These are phyloP conservation scores for Kluyveromyces lactis DNA, from an alignment of 805 yeast genomes.

Conservation along the genomic window DNA sequence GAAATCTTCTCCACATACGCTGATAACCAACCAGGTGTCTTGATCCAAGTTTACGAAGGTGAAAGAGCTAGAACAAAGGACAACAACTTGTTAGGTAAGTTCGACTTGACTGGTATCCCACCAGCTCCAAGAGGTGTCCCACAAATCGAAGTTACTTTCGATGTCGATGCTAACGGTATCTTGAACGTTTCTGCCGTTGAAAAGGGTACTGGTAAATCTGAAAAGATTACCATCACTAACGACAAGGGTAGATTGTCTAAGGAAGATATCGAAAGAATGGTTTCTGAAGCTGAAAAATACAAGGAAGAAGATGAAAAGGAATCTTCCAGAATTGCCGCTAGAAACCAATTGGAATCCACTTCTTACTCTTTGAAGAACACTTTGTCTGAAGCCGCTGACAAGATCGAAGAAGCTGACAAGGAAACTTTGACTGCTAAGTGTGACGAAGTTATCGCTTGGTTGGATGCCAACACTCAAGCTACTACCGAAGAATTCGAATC, in stretches of 20 bases:
- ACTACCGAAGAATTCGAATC: constrained; percentile 87
- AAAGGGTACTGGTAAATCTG: constrained; percentile 97
- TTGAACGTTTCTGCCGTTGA: constrained; percentile 94
- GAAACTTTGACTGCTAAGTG: constrained; percentile 75
- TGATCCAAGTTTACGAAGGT: constrained; percentile 98
- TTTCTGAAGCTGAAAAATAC: constrained; percentile 94
- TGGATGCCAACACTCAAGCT: constrained; percentile 88
- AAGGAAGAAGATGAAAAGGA: constrained; percentile 96
- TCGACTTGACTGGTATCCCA: constrained; percentile 93
- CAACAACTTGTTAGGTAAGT: constrained; percentile 95
- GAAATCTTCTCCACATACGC: constrained; percentile 97
- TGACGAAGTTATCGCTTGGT: constrained; percentile 82
- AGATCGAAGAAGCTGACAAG: constrained; percentile 62
- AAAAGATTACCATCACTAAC: constrained; percentile 95
- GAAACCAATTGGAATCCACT: constrained; percentile 94
- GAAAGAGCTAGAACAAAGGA: constrained; percentile 96
- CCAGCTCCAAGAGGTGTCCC: constrained; percentile 99
- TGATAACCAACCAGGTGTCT: constrained; percentile 99
- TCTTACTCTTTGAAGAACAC: constrained; percentile 90
- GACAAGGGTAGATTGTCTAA: constrained; percentile 98
- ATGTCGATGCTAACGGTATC: constrained; percentile 95
- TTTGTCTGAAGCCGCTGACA: constrained; percentile 69
- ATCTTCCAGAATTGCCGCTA: constrained; percentile 84
- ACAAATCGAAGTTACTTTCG: constrained; percentile 95
- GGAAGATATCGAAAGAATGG: constrained; percentile 98